Conservation (phyloP, 2,329 filamentous ascomycete species). For the Chaetomiaceae sp. region DNA sequence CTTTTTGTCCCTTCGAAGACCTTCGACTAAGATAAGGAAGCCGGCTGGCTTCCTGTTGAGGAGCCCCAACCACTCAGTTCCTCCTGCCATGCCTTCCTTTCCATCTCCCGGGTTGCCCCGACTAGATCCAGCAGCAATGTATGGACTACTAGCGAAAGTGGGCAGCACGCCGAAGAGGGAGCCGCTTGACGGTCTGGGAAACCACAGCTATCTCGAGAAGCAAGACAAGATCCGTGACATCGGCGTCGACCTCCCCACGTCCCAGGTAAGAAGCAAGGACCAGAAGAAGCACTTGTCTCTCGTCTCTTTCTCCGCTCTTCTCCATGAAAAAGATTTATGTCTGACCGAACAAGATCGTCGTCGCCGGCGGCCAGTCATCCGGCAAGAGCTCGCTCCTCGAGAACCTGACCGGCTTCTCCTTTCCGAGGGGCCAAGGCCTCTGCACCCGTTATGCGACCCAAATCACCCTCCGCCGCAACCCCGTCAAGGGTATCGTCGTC, state of each 20-base stretch:
- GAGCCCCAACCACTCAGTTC: too few species aligned
- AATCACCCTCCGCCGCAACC: conserved; percentile 41
- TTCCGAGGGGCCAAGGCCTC: conserved; percentile 41
- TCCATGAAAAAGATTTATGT: too few species aligned
- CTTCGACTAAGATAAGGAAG: too few species aligned
- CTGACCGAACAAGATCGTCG: conserved; percentile 10
- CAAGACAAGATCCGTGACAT: conserved; percentile 19
- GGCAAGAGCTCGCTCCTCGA: conserved; percentile 84
- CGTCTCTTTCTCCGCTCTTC: too few species aligned
- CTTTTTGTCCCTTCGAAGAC: too few species aligned
- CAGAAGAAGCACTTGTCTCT: too few species aligned
- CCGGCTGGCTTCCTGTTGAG: too few species aligned
- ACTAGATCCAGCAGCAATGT: too few species aligned
- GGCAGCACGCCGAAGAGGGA: neutral
- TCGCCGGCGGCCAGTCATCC: conserved; percentile 76
- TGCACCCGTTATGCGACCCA: conserved; percentile 49
- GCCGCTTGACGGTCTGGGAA: conserved; percentile 11
- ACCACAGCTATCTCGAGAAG: conserved; percentile 18
- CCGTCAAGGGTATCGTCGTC: conserved; percentile 33
- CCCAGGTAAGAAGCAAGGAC: conserved; percentile 16
- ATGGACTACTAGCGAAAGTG: too few species aligned
- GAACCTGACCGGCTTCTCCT: conserved; percentile 49
- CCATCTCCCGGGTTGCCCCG: too few species aligned
- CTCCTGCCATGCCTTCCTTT: too few species aligned
- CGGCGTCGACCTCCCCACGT: conserved; percentile 12